A percentile compares a stretch with the other conserved stretches of the same genome.
phyloP scores from a whole-genome alignment of 1,139 yeast species.

The Suhomyces choctaworum region DNA sequence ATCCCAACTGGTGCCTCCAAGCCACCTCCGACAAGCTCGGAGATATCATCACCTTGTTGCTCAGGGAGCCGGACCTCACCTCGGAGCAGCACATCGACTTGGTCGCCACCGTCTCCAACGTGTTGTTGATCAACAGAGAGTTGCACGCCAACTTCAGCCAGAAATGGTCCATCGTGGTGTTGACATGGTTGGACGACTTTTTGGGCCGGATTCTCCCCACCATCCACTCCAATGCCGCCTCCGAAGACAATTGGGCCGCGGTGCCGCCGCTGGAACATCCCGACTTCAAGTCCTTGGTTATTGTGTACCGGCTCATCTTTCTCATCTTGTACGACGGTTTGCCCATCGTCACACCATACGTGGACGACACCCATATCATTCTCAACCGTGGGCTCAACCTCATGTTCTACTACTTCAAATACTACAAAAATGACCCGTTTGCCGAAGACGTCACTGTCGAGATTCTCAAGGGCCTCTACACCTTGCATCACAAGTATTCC shows the following conservation, averaged over 20 bases:
- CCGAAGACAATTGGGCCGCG: neutral
- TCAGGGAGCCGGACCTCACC: conserved; percentile 7
- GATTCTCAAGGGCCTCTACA: conserved; percentile 29
- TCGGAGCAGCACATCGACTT: conserved; percentile 20
- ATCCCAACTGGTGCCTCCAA: conserved; percentile 22
- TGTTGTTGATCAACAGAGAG: conserved; percentile 28
- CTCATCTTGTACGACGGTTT: conserved; percentile 28
- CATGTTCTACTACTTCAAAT: conserved; percentile 13
- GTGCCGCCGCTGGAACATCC: neutral
- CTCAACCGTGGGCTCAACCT: conserved; percentile 19
- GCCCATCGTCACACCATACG: conserved; percentile 10
- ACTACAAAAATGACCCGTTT: conserved; percentile 10
- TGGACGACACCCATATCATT: conserved; percentile 16
- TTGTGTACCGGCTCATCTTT: conserved; percentile 29
- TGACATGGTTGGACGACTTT: conserved; percentile 19
- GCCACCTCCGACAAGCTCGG: conserved; percentile 21
- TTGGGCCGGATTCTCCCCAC: conserved; percentile 8
- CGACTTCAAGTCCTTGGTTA: conserved; percentile 22
- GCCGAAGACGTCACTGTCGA: conserved; percentile 24
- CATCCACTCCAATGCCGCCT: neutral
- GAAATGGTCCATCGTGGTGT: conserved; percentile 18
- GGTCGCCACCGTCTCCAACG: conserved; percentile 28
- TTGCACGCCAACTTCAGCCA: conserved; percentile 23
- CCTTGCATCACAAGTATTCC: conserved; percentile 25
- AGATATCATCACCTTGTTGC: conserved; percentile 17